Conservation (phyloP, 306 rosid genomes). For the Vigna reflexopilosa region DNA sequence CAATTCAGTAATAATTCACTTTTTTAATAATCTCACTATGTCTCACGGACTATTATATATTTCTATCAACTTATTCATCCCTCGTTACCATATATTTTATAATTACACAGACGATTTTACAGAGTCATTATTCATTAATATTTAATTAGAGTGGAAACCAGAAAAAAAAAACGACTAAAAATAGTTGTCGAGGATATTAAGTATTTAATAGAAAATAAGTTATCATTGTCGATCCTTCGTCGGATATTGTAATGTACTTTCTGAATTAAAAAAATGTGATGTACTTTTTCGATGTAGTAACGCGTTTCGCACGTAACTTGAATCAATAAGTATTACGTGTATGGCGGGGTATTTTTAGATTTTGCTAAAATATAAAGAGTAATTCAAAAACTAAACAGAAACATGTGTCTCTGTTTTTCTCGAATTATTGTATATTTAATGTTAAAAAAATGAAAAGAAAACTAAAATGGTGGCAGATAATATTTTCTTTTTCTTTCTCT, state of each 20-base stretch:
- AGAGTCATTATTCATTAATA: too few relatives aligned
- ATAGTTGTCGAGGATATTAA: not conserved
- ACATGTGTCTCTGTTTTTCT: not conserved
- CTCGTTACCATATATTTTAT: not conserved
- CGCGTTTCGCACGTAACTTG: constrained; percentile 10
- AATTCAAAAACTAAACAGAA: not conserved
- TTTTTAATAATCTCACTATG: constrained; percentile 38
- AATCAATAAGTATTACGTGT: not conserved
- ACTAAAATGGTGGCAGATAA: constrained; percentile 12
- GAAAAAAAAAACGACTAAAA: not conserved
- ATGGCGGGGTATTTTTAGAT: not conserved
- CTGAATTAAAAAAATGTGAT: not conserved
- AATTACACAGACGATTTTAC: too few relatives aligned
- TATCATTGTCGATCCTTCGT: constrained; percentile 2
- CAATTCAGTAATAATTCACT: constrained; percentile 44
- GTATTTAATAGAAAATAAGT: not conserved
- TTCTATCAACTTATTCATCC: not conserved
- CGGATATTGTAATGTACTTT: not conserved
- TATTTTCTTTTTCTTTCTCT: constrained; percentile 23
- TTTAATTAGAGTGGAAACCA: too few relatives aligned
- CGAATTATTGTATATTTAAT: not conserved
- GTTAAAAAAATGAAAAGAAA: not conserved
- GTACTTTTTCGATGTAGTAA: not conserved
- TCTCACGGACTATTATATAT: constrained; percentile 20
- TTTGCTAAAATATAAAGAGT: not conserved